Base-by-base conservation (phyloP, 768 basidiomycete genomes). In the Mycena metata region DNA sequence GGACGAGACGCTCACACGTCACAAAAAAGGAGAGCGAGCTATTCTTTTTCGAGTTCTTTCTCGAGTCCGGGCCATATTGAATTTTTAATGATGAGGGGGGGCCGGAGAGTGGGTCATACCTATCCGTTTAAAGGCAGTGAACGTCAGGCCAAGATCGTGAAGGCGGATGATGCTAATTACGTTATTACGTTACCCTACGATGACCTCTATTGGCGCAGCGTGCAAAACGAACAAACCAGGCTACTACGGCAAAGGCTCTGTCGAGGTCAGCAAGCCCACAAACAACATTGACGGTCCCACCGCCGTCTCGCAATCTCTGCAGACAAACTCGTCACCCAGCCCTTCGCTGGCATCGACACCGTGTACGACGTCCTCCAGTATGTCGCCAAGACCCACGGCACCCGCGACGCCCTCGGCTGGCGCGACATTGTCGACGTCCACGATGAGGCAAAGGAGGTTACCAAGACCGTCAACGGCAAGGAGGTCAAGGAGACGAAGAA, bases 401-500 rank as follows among this genome's bases (percentile, higher is more conserved):
- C 83, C 3, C 89, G 91, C 72, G 85, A 92, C 5, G 95, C 93
- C 0, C 77, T 94, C 9, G 97, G 96, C 0, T 92, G 89, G 85
- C 84, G 98, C 39, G 93, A 94, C 62, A 73, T 96, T 36, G 75
- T 94, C 60, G 76, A 83, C 8, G 82, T 90, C 24, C 83, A 95
- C 76, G 90, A 94, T 73, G 97, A 98, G 80, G 91, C 90, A 77
- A 98, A 98, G 83, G 30, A 30, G 30, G 30, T 30, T 3, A 30
- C 30, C 3, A 30, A 30, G 30, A 15, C 11, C 5, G 39, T 11
- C 5, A 10, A 39, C 11, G 39, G 96, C 36, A 91, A 96, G 78
- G 89, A 95, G 78, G 84, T 90, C 35, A 89, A 80, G 4, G 93
- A 99, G 85, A 94, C 83, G 79, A 99, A 99, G 88, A 94, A 86